A percentile compares a stretch with the other conserved stretches of the same genome.
Evolutionary conservation across 73 alveolate species (phyloP).

Genomic region (Paramecium caudatum): DNA sequence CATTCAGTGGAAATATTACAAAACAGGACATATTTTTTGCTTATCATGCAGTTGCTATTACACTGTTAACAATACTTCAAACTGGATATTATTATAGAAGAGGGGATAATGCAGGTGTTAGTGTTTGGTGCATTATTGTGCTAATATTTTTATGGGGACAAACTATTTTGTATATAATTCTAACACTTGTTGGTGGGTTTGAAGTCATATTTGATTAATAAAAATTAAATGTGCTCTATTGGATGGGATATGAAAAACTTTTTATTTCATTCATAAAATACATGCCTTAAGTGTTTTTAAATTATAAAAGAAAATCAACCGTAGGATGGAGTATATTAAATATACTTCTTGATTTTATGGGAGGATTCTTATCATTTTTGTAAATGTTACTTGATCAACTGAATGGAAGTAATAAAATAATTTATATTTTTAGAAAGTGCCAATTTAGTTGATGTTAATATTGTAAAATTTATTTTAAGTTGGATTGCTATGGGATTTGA

Average conservation of each 20-base stretch:
- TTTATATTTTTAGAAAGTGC: background rate
- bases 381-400: conserved; percentile 84
- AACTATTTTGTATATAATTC: background rate
- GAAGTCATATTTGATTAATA: background rate
- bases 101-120: conserved; percentile 67
- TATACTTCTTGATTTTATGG: conserved; percentile 93
- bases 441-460: conserved; percentile 6
- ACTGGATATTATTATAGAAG: conserved; percentile 71
- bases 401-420: conserved; percentile 5
- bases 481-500: conserved; percentile 65
- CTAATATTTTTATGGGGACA: conserved; percentile 25
- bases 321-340: conserved; percentile 97
- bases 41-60: conserved; percentile 89
- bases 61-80: conserved; percentile 81
- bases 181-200: background rate
- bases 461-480: conserved; percentile 47
- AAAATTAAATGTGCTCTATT: conserved; percentile 71
- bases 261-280: conserved; percentile 92
- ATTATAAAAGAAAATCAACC: conserved; percentile 92
- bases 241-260: conserved; percentile 93
- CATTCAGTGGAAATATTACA: conserved; percentile 84
- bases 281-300: conserved; percentile 89
- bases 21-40: conserved; percentile 91
- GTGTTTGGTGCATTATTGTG: conserved; percentile 47
- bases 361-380: conserved; percentile 89